Evolutionary conservation across 495 filamentous ascomycete species (phyloP).

Genomic region (Cetradonia linearis): DNA sequence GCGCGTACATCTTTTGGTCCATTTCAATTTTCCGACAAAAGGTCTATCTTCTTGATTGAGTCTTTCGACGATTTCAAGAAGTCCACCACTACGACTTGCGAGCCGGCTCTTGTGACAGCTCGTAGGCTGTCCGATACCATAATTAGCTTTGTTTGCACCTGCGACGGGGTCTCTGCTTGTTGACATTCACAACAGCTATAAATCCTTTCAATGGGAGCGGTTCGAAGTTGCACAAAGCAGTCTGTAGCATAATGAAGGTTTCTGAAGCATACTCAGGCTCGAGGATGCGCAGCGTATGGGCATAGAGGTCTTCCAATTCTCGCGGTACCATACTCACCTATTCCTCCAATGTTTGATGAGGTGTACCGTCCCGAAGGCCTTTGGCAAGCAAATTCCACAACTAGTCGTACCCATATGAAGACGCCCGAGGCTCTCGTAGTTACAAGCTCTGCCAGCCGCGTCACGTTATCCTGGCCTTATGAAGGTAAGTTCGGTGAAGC

Average conservation of each 20-base stretch:
- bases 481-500: neutral
- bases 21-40: no score
- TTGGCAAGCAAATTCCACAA: slow-evolving; percentile 22
- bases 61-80: slow-evolving; percentile 16
- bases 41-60: neutral
- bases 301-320: slow-evolving; percentile 23
- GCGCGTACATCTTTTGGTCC: no score
- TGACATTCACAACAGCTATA: neutral
- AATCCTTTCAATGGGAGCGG: slow-evolving; percentile 14
- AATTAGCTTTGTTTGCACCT: no score
- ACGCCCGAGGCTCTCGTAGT: slow-evolving; percentile 24
- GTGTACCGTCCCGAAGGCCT: slow-evolving; percentile 21
- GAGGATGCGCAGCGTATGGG: slow-evolving; percentile 14
- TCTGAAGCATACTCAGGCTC: slow-evolving; percentile 15
- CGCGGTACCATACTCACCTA: slow-evolving; percentile 13
- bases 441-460: slow-evolving; percentile 14
- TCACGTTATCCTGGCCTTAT: neutral
- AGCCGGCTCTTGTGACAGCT: slow-evolving; percentile 15
- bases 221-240: slow-evolving; percentile 1
- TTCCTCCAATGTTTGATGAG: slow-evolving; percentile 5
- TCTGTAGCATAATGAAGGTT: slow-evolving; percentile 24
- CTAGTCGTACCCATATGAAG: slow-evolving; percentile 28
- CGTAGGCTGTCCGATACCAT: neutral
- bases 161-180: no score
- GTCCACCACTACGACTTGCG: slow-evolving; percentile 19